A percentile compares a stretch with the other conserved stretches of the same genome.
phyloP scores from a whole-genome alignment of 1,284 basidiomycete species.

The Melampsora americana region DNA sequence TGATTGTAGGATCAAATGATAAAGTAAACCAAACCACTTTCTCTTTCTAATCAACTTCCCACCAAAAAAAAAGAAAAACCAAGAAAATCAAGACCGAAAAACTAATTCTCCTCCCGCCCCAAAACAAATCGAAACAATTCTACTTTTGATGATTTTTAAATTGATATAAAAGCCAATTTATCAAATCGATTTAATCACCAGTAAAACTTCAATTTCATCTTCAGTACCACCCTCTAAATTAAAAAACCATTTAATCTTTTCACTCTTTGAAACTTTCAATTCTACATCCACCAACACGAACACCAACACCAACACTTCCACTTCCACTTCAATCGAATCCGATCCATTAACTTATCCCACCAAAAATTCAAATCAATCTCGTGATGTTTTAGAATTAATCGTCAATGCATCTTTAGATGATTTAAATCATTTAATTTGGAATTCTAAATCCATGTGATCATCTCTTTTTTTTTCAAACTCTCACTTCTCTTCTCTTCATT shows the following conservation, averaged over 20 bases:
- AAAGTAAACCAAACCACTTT: neutral
- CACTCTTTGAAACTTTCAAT: slow-evolving; percentile 45
- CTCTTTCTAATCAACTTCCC: no score
- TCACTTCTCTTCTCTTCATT: neutral
- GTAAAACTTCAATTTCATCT: slow-evolving; percentile 45
- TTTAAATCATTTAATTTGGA: slow-evolving; percentile 82
- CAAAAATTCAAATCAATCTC: slow-evolving; percentile 45
- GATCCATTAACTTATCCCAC: slow-evolving; percentile 48
- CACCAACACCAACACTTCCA: neutral
- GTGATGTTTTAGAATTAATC: slow-evolving; percentile 94
- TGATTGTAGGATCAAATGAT: slow-evolving; percentile 35
- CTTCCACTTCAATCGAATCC: slow-evolving; percentile 8
- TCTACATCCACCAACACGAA: no score
- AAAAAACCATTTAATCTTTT: slow-evolving; percentile 46
- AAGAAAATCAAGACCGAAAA: no score
- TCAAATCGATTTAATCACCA: slow-evolving; percentile 49
- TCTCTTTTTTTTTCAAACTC: neutral
- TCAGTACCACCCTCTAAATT: slow-evolving; percentile 40
- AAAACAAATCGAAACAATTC: no score
- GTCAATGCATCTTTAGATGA: slow-evolving; percentile 87
- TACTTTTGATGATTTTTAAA: no score
- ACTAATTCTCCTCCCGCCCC: neutral
- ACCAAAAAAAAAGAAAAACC: neutral
- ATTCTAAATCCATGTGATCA: slow-evolving; percentile 76
- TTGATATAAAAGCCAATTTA: slow-evolving; percentile 53